Evolutionary conservation across 257 asterid genomes (phyloP), one percentile per base, ranked within the genome.

Genomic region (Scutellaria barbata): DNA sequence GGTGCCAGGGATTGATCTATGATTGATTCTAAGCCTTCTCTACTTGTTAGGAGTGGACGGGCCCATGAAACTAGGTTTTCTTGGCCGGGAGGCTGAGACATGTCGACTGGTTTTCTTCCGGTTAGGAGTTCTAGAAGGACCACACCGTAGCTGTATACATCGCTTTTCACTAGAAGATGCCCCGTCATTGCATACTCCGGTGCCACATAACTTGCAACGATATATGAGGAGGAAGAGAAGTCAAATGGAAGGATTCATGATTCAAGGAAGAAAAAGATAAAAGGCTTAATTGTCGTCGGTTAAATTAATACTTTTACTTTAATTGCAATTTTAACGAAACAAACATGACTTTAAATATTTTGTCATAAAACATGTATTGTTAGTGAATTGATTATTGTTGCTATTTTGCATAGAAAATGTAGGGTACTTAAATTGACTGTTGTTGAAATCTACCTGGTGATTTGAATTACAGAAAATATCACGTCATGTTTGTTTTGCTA

Each of bases 161-260:
- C 96, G 25, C 98, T 92, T 76, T 92, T 89, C 41, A 92, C 96
- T 4, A 92, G 92, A 52, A 92, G 96, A 83, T 92, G 98, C 25
- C 98, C 96, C 0, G 98, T 92, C 98, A 92, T 89, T 68, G 98
- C 96, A 46, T 89, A 92, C 81, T 92, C 98, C 11, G 98, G 98
- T 76, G 96, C 96, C 64, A 94, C 97, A 22, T 90, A 93, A 87
- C 96, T 92, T 81, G 69, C 18, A 14, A 54, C 5, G 51, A 56
- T 25, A 39, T 8, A 42, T 14, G 51, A 53, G 62, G 68, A 43
- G 13, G 12, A 47, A 72, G 17, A 39, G 35, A 11, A 66, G 13
- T 74, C 14, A 48, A 33, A 79, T 20, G 66, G 18, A 50, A 11
- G 33, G 18, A 75, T 35, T 64, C 25, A 10, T 46, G 10, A 30